Base-by-base conservation (phyloP, 768 basidiomycete species). In the Boletales sp. region DNA sequence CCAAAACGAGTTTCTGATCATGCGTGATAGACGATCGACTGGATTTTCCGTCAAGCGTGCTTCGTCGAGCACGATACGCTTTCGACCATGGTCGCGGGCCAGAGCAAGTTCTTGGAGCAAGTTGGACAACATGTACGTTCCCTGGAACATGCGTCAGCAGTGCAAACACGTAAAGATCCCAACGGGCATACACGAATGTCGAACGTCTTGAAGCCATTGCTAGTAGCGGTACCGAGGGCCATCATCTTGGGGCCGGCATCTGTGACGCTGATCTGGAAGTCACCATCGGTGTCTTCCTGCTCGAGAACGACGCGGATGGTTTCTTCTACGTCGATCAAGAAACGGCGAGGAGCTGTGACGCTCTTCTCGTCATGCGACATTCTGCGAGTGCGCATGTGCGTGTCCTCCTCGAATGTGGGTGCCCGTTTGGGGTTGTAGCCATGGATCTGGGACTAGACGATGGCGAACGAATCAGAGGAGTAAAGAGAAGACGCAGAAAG, bases 121-220 rank as follows among this genome's bases (percentile, higher is more conserved):
- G 70, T 97, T 98, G 12, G 95, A 97, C 40, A 99, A 77, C 95
- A 97, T 98, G 71, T 98, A 99, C n/a, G 89, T 97, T 37, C 97
- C 95, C 87, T 94, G 63, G 14, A 60, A 52, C 13, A 54, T 39
- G 21, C 45, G 24, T 54, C 45, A 57, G 50, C 43, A 54, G 31
- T 32, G 49, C 51, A 15, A 39, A 48, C 18, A 32, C 15, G 52
- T 14, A 18, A 39, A 17, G 27, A 50, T 21, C 13, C 37, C n/a
- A 19, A 40, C 36, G 43, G 36, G 32, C 80, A 56, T 67, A 92
- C 90, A 40, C 95, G 79, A 54, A 98, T 92, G 70, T 99, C 95
- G 67, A 97, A 97, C 4, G 86, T 87, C 74, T 97, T 97, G 83
- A 91, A 94, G 15, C 94, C 95, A 69, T 99, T 99, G 69, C 90